phyloP scores from a whole-genome alignment of 139 green algal genomes.

The Picochlorum costavermella region DNA sequence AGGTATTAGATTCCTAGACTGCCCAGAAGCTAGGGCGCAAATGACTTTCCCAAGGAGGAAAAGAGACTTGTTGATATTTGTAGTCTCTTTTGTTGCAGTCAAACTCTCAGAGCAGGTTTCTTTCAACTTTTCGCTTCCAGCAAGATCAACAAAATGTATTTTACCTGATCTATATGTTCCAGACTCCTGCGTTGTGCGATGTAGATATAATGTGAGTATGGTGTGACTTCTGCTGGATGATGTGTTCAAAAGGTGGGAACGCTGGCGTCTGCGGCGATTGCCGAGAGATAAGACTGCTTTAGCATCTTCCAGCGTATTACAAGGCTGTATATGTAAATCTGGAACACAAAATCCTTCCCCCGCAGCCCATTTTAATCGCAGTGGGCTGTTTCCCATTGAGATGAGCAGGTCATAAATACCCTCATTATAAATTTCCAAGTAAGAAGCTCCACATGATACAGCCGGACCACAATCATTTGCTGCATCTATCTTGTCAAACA shows the following conservation, averaged over 20 bases:
- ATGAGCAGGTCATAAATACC: conserved; percentile 63
- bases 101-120: conserved; percentile 54
- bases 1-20: conserved; percentile 10
- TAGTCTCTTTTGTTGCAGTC: conserved; percentile 74
- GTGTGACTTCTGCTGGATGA: conserved; percentile 69
- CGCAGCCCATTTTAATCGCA: conserved; percentile 69
- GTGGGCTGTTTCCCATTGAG: conserved; percentile 47
- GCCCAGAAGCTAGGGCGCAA: conserved; percentile 18
- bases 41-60: conserved; percentile 86
- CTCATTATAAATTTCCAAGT: conserved; percentile 92
- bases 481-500: conserved; percentile 47
- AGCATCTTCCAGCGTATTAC: conserved; percentile 30
- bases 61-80: conserved; percentile 87
- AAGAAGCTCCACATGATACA: conserved; percentile 29
- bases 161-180: conserved; percentile 53
- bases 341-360: conserved; percentile 65
- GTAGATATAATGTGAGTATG: conserved; percentile 78
- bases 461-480: not conserved
- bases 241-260: conserved; percentile 78
- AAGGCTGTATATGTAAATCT: conserved; percentile 38
- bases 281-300: conserved; percentile 16
- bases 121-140: conserved; percentile 81
- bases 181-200: conserved; percentile 21
- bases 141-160: conserved; percentile 84
- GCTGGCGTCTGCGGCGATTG: conserved; percentile 65